A percentile compares a stretch with the other conserved stretches of the same genome.
phyloP scores from a whole-genome alignment of 441 rosid genomes.

The Erysimum pusillum region DNA sequence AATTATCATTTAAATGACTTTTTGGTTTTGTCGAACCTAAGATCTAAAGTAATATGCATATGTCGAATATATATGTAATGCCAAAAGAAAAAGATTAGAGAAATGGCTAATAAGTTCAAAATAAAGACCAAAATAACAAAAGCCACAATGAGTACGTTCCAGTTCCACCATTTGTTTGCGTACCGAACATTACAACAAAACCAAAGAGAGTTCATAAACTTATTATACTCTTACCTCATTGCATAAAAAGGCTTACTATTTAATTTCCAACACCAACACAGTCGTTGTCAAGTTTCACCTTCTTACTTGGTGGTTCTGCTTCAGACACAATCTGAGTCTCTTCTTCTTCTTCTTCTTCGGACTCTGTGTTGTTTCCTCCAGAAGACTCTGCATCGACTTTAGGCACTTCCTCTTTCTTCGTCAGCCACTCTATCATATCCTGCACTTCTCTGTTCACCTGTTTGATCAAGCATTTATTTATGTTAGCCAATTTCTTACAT shows the following conservation, averaged over 20 bases:
- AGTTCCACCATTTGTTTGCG: neutral
- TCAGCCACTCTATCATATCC: conserved; percentile 62
- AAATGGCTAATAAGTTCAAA: neutral
- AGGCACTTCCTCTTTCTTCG: conserved; percentile 32
- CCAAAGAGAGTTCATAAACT: neutral
- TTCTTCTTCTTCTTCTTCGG: neutral
- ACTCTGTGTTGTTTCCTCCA: conserved; percentile 6
- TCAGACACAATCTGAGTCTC: neutral
- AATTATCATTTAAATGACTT: too few relatives aligned
- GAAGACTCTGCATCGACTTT: neutral
- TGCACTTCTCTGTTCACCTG: conserved; percentile 78
- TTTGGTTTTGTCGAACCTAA: too few relatives aligned
- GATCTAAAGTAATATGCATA: too few relatives aligned
- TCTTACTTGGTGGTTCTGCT: conserved; percentile 19
- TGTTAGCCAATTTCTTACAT: too few relatives aligned
- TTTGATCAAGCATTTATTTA: neutral
- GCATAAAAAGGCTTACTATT: neutral
- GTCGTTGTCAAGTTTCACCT: conserved; percentile 11
- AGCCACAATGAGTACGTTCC: neutral
- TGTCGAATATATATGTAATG: too few relatives aligned
- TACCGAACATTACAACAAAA: neutral
- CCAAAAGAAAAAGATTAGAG: too few relatives aligned
- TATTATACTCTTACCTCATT: neutral
- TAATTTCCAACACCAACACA: neutral
- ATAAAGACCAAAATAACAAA: neutral